Percentiles rank a stretch among this genome's conserved stretches.
Conservation (phyloP, 2,329 filamentous ascomycete species). For the Boeremia lycopersici region DNA sequence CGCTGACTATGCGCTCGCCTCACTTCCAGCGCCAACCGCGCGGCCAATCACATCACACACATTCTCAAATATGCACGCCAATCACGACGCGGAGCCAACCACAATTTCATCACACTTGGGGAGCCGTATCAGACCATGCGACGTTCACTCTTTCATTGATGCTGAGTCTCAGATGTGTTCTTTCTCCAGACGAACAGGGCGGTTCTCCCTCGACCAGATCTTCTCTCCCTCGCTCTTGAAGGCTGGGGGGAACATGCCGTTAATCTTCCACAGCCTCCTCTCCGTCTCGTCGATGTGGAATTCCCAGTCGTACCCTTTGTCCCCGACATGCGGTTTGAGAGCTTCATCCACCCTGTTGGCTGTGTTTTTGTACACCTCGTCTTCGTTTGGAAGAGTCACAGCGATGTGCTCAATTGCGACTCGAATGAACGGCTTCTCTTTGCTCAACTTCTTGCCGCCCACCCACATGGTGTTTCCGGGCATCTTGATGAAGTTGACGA, state of each 20-base stretch:
- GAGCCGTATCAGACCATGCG: background rate
- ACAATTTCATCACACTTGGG: background rate
- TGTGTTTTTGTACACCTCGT: conserved; percentile 13
- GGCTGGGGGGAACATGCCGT: conserved; percentile 48
- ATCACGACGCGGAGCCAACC: conserved; percentile 1
- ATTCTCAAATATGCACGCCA: conserved; percentile 10
- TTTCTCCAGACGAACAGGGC: conserved; percentile 3
- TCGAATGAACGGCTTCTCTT: conserved; percentile 43
- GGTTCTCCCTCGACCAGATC: conserved; percentile 39
- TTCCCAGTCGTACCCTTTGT: conserved; percentile 53
- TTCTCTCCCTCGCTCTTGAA: conserved; percentile 39
- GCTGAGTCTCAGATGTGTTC: background rate
- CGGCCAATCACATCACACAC: conserved; percentile 7
- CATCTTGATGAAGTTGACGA: conserved; percentile 47
- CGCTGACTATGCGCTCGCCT: conserved; percentile 7
- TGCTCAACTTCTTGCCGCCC: conserved; percentile 26
- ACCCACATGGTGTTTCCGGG: conserved; percentile 31
- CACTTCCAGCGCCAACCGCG: conserved; percentile 12
- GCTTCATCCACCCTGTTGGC: conserved; percentile 33
- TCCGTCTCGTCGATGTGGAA: conserved; percentile 53
- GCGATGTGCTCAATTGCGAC: conserved; percentile 42
- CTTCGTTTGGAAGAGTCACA: conserved; percentile 25
- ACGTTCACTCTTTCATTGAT: background rate
- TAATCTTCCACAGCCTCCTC: conserved; percentile 52
- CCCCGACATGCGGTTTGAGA: conserved; percentile 48